Conservation (phyloP, 2,329 filamentous ascomycete species). For the Aspergillus pseudotamarii region DNA sequence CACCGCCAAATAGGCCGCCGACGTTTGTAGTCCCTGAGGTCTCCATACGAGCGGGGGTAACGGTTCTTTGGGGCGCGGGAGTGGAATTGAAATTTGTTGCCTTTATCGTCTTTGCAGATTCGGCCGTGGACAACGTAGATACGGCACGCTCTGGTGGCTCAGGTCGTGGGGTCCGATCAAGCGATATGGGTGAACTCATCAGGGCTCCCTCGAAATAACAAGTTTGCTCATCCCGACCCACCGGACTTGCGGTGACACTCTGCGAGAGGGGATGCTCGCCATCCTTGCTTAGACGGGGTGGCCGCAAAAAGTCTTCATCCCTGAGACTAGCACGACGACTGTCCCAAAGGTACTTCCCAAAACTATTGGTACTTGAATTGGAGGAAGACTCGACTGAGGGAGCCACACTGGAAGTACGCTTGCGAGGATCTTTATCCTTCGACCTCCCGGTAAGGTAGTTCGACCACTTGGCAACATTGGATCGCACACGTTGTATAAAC, state of each 20-base stretch:
- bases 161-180: slow-evolving; percentile 37
- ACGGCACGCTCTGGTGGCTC: slow-evolving; percentile 42
- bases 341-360: slow-evolving; percentile 56
- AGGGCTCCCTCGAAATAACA: slow-evolving; percentile 40
- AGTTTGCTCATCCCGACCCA: slow-evolving; percentile 39
- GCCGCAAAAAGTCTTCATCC: slow-evolving; percentile 59
- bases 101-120: slow-evolving; percentile 50
- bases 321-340: slow-evolving; percentile 59
- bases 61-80: slow-evolving; percentile 27
- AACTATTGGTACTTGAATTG: slow-evolving; percentile 58
- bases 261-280: slow-evolving; percentile 75
- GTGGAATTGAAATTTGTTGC: slow-evolving; percentile 33
- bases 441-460: slow-evolving; percentile 55
- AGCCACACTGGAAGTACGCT: slow-evolving; percentile 57
- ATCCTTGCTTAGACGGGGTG: slow-evolving; percentile 53
- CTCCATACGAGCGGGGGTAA: slow-evolving; percentile 34
- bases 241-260: slow-evolving; percentile 72
- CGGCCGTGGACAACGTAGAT: slow-evolving; percentile 50
- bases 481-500: slow-evolving; percentile 81
- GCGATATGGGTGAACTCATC: slow-evolving; percentile 23
- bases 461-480: slow-evolving; percentile 70
- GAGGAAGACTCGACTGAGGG: slow-evolving; percentile 57
- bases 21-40: slow-evolving; percentile 36
- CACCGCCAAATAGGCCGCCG: slow-evolving; percentile 44
- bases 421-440: slow-evolving; percentile 47